phyloP scores from a whole-genome alignment of 345 rosid genomes.

The Ceriops zippeliana region DNA sequence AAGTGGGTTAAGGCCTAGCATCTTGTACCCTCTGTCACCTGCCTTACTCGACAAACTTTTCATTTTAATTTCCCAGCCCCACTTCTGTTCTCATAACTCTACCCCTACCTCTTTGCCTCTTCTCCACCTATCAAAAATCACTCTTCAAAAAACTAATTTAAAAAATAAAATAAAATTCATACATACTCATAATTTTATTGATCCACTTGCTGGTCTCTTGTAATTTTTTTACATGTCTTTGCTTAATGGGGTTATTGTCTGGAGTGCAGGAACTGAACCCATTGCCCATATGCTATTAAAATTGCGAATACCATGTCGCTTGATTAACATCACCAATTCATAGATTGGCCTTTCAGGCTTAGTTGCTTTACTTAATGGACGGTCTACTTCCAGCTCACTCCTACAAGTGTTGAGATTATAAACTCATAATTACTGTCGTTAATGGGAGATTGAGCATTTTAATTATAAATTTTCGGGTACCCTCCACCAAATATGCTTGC shows the following conservation, averaged over 20 bases:
- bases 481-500: constrained; percentile 43
- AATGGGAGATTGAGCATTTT: constrained; percentile 26
- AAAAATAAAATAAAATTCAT: neutral
- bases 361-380: neutral
- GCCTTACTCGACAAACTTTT: constrained; percentile 45
- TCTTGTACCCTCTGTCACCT: constrained; percentile 47
- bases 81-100: constrained; percentile 33
- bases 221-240: neutral
- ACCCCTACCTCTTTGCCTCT: neutral
- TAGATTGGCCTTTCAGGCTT: constrained; percentile 24
- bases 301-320: neutral
- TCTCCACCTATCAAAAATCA: constrained; percentile 20
- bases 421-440: constrained; percentile 47
- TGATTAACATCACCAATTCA: constrained; percentile 32
- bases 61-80: constrained; percentile 29
- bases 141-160: neutral
- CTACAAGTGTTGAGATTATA: constrained; percentile 47
- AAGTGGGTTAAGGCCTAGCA: constrained; percentile 51
- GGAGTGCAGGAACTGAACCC: constrained; percentile 37
- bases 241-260: constrained; percentile 16
- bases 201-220: constrained; percentile 16
- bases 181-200: neutral
- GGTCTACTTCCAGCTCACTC: constrained; percentile 36
- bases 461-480: constrained; percentile 25
- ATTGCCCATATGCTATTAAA: constrained; percentile 11